Base-by-base conservation (phyloP, 805 yeast species). In the Cyberlindnera amylophila region DNA sequence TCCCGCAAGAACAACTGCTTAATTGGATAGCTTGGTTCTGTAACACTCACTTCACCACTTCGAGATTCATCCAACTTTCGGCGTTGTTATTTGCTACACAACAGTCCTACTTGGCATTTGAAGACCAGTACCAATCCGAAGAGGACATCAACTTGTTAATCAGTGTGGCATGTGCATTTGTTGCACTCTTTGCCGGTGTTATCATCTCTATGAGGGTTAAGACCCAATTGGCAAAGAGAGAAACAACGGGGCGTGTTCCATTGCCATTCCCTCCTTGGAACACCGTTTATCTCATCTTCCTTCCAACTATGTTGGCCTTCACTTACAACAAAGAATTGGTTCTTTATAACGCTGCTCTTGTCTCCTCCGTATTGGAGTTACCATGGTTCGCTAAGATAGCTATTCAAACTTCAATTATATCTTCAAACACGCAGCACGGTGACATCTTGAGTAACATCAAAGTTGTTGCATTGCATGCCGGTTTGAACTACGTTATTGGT, bases 281-380 rank as follows among this genome's bases (percentile, higher is more conserved):
- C 38, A 51, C 61, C 3, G 32, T 65, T 4, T 67, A 67, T 44
- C 31, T 63, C 31, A 41, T 64, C 4, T 65, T 57, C 45, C 33
- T 68, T 16, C 67, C 71, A 2, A 46, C 60, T 9, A 50, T 61
- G 52, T 24, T 64, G 7, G 52, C 64, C 4, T 47, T 62, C 13
- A 49, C 58, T 10, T 60, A 57, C 36, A 52, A 55, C 34, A 51
- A 49, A 10, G 47, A 55, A 6, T 34, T 57, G 7, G 35, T 63
- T 32, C 40, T 58, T 1, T 51, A 55, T 27, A 68, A 67, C 38
- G 51, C 58, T 17, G 59, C 64, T 4, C 45, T 67, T 33, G 50
- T 59, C 7, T 50, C 63, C n/a, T 57, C 63, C 17, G 54, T 57
- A 2, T 35, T 65, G 9, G 63, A 63, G 5, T 31, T 58, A 2